phyloP scores from a whole-genome alignment of 768 basidiomycete species.

The Terana coerulea region DNA sequence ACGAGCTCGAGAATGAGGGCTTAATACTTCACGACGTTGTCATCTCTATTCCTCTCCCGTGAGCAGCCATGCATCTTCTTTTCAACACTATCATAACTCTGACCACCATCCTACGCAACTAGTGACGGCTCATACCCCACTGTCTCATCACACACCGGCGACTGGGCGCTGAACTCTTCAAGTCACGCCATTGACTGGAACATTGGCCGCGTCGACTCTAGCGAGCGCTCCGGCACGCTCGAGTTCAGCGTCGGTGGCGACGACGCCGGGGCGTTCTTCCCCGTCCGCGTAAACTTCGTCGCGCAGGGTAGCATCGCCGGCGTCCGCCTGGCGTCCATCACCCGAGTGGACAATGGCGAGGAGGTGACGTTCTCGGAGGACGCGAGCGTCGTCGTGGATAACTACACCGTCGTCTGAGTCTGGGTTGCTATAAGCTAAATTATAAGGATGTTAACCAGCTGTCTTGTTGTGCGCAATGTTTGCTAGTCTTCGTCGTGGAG shows the following conservation, averaged over 20 bases:
- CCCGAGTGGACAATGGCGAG: slow-evolving; percentile 45
- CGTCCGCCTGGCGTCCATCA: slow-evolving; percentile 58
- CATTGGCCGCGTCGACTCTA: slow-evolving; percentile 60
- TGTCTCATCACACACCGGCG: slow-evolving; percentile 69
- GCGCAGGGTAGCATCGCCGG: slow-evolving; percentile 80
- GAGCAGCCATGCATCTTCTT: slow-evolving; percentile 30
- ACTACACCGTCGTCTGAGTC: slow-evolving; percentile 39
- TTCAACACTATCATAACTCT: neutral
- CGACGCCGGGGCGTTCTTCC: slow-evolving; percentile 86
- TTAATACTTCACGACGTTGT: slow-evolving; percentile 79
- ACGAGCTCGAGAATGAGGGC: slow-evolving; percentile 86
- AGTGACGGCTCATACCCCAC: slow-evolving; percentile 84
- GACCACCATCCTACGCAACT: neutral
- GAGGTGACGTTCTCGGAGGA: slow-evolving; percentile 54
- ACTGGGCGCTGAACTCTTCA: slow-evolving; percentile 79
- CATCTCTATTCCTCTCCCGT: slow-evolving; percentile 94
- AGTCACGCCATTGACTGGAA: slow-evolving; percentile 86
- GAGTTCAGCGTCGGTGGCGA: slow-evolving; percentile 89
- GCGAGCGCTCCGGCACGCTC: slow-evolving; percentile 75
- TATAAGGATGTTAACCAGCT: too few relatives aligned
- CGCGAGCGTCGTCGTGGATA: slow-evolving; percentile 44
- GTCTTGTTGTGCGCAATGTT: too few relatives aligned
- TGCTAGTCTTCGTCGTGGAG: too few relatives aligned
- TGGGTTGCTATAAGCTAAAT: slow-evolving; percentile 2
- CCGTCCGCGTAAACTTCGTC: slow-evolving; percentile 79